Evolutionary conservation across 768 basidiomycete genomes (phyloP).

Genomic region (Cubamyces lactineus): DNA sequence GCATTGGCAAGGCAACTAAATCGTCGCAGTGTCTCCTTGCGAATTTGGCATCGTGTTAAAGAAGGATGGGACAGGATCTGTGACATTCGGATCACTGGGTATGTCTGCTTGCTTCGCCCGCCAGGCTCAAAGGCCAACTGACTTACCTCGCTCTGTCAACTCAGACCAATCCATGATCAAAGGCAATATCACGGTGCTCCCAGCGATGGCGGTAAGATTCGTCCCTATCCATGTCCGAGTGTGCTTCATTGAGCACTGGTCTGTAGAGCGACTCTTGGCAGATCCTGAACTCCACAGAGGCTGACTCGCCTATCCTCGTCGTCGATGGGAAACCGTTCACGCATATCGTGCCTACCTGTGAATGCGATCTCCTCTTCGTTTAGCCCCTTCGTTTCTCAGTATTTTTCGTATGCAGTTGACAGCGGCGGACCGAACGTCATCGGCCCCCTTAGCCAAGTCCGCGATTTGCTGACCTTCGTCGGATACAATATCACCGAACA

Average conservation of each 20-base stretch:
- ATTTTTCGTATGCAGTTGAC: background rate
- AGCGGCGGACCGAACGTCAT: conserved; percentile 22
- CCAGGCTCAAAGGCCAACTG: no score
- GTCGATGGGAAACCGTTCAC: conserved; percentile 17
- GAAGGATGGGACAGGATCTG: conserved; percentile 5
- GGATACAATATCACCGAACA: conserved; percentile 21
- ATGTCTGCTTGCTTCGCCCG: background rate
- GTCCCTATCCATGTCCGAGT: background rate
- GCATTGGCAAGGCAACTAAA: no score
- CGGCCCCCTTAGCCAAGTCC: conserved; percentile 11
- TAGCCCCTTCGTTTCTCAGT: no score
- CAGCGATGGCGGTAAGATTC: background rate
- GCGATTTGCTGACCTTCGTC: conserved; percentile 2
- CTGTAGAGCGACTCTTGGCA: conserved; percentile 14
- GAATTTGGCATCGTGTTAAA: conserved; percentile 13
- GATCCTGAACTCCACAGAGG: conserved; percentile 5
- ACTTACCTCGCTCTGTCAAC: background rate
- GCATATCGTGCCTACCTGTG: conserved; percentile 11
- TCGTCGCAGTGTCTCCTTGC: conserved; percentile 15
- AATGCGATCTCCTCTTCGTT: background rate
- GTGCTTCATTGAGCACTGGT: no score
- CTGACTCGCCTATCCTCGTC: conserved; percentile 10
- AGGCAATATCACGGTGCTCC: conserved; percentile 8
- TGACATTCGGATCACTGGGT: conserved; percentile 14
- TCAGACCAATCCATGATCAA: conserved; percentile 14